These are phyloP conservation scores for Styphnolobium japonicum DNA, from an alignment of 306 rosid genomes.

Conservation along the genomic window DNA sequence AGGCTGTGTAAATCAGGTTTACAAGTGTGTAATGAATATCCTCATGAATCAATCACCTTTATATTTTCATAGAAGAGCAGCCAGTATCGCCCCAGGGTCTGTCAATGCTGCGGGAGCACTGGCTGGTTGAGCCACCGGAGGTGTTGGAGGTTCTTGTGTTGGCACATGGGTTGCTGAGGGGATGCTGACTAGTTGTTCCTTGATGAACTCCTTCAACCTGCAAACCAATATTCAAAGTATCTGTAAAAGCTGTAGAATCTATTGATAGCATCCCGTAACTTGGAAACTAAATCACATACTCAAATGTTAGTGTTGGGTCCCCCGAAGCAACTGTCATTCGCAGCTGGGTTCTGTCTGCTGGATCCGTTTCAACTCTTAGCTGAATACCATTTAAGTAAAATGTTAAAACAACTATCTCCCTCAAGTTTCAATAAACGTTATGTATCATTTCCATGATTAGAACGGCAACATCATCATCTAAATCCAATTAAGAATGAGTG, in stretches of 20 bases:
- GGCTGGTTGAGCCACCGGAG: slow-evolving; percentile 42
- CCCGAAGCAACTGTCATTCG: slow-evolving; percentile 75
- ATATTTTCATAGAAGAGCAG: slow-evolving; percentile 51
- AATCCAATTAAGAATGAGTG: not conserved
- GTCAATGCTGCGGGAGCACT: slow-evolving; percentile 35
- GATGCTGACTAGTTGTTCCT: slow-evolving; percentile 58
- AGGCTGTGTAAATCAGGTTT: slow-evolving; percentile 47
- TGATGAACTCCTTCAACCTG: slow-evolving; percentile 72
- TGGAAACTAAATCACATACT: slow-evolving; percentile 42
- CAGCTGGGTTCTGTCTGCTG: slow-evolving; percentile 77
- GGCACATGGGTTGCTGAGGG: slow-evolving; percentile 36
- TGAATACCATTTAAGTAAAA: slow-evolving; percentile 24
- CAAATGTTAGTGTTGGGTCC: slow-evolving; percentile 56
- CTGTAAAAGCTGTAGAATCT: not conserved
- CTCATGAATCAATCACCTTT: slow-evolving; percentile 11
- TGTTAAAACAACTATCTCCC: slow-evolving; percentile 1
- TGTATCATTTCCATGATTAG: not conserved
- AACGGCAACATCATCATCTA: not conserved
- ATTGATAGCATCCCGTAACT: not conserved
- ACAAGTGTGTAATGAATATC: slow-evolving; percentile 38
- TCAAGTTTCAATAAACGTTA: not conserved
- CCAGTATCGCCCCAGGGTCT: slow-evolving; percentile 72
- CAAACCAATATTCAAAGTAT: slow-evolving; percentile 17
- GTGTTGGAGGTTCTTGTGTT: slow-evolving; percentile 34
- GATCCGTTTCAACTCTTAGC: slow-evolving; percentile 77